A percentile compares a stretch with the other conserved stretches of the same genome.
These are phyloP conservation scores for Dictyostelium discoideum DNA, from an alignment of 78 protist genomes.

Conservation along the genomic window dicty_2.7 NC_007089.4:50501-51000, in stretches of 20 bases:
- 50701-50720: background rate
- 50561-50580: no score
- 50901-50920: background rate
- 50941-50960: constrained; percentile 18
- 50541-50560: no score
- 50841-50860: no score
- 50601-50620: no score
- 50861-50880: no score
- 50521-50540: background rate
- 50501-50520: background rate
- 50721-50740: background rate
- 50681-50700: background rate
- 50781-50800: background rate
- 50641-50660: no score
- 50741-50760: background rate
- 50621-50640: no score
- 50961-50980: constrained; percentile 71
- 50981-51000: constrained; percentile 70
- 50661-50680: background rate
- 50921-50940: background rate
- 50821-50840: no score
- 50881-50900: background rate
- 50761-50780: background rate
- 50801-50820: no score
- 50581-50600: no score